Conservation (phyloP, 2,329 filamentous ascomycete genomes). For the Ophiobolus disseminans region DNA sequence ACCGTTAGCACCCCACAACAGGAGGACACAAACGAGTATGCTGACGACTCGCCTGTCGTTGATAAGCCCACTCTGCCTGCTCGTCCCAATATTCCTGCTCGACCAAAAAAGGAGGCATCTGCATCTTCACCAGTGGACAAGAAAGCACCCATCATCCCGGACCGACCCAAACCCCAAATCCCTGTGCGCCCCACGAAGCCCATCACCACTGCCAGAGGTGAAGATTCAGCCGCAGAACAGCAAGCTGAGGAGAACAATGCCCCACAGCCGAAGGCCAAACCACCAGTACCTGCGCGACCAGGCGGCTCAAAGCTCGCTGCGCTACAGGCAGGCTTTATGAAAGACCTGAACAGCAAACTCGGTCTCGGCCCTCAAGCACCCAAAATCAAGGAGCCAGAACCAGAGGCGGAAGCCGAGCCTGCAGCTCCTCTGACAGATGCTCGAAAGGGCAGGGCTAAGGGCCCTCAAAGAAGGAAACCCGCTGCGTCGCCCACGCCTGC, state of each 20-base stretch:
- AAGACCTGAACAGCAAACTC: conserved; percentile 87
- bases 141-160: conserved; percentile 60
- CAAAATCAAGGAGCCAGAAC: conserved; percentile 75
- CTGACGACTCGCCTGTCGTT: conserved; percentile 39
- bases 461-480: conserved; percentile 78
- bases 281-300: conserved; percentile 79
- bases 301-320: conserved; percentile 87
- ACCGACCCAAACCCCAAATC: conserved; percentile 69
- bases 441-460: conserved; percentile 86
- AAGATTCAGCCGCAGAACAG: conserved; percentile 40
- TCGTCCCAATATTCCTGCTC: conserved; percentile 40
- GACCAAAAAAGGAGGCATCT: conserved; percentile 50
- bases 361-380: conserved; percentile 82
- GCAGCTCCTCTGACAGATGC: conserved; percentile 86
- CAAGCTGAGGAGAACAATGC: conserved; percentile 44
- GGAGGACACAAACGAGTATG: conserved; percentile 54
- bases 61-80: conserved; percentile 41
- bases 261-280: conserved; percentile 73
- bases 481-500: conserved; percentile 64
- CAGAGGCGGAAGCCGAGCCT: conserved; percentile 64
- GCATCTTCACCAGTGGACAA: conserved; percentile 62
- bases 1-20: conserved; percentile 67
- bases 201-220: conserved; percentile 29
- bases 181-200: conserved; percentile 65
- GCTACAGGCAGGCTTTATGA: conserved; percentile 90